A percentile compares a stretch with the other conserved stretches of the same genome.
These are phyloP conservation scores for Verticillium alfalfae DNA, from an alignment of 2,329 filamentous ascomycete species.

Conservation along the genomic window DNA sequence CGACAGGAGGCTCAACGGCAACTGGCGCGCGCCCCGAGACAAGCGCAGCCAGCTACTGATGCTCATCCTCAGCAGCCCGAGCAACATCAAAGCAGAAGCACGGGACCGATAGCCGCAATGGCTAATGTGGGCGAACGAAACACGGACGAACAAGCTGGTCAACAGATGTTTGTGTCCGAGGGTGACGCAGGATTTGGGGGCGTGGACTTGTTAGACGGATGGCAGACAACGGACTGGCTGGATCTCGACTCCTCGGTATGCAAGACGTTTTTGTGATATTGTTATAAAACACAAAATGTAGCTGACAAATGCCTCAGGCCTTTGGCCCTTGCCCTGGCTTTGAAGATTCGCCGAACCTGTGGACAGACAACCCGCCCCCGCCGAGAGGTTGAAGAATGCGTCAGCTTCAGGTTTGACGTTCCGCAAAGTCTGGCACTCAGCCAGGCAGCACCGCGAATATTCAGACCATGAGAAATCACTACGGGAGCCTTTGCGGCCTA, in stretches of 20 bases:
- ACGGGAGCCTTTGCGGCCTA: no score
- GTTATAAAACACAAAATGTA: neutral
- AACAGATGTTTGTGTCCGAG: neutral
- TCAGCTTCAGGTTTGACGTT: neutral
- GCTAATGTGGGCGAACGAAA: neutral
- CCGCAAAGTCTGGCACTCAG: no score
- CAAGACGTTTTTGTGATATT: neutral
- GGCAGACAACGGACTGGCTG: conserved; percentile 23
- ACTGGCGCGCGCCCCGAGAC: neutral
- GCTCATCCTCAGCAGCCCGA: neutral
- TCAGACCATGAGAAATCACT: no score
- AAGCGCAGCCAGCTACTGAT: neutral
- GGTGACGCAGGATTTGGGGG: conserved; percentile 2
- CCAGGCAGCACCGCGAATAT: no score
- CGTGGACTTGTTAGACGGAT: conserved; percentile 13
- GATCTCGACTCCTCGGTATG: conserved; percentile 9
- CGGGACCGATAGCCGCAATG: neutral
- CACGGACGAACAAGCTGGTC: neutral
- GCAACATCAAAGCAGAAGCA: neutral
- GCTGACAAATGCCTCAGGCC: neutral
- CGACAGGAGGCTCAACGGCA: conserved; percentile 26
- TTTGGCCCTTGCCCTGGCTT: neutral
- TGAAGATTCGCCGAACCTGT: neutral
- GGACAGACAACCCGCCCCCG: neutral
- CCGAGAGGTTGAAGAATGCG: neutral